Conservation (phyloP, 2,329 filamentous ascomycete genomes). For the Leptographium wingfieldii region DNA sequence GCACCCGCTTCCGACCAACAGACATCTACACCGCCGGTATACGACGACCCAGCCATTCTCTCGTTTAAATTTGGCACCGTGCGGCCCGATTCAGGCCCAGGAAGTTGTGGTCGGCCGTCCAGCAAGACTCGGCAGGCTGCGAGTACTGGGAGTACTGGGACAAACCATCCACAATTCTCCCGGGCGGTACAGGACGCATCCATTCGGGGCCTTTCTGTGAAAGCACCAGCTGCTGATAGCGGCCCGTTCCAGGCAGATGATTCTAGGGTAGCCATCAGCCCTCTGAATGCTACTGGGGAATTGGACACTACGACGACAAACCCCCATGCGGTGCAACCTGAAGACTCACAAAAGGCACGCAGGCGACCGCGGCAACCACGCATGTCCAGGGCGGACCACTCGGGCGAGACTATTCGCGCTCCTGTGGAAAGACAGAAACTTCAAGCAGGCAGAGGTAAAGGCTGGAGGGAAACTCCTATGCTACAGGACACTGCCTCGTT, state of each 20-base stretch:
- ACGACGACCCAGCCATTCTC: conserved; percentile 12
- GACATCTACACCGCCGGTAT: conserved; percentile 7
- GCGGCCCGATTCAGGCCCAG: not conserved
- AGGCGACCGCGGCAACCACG: conserved; percentile 20
- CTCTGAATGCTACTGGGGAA: not conserved
- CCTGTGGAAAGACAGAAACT: conserved; percentile 11
- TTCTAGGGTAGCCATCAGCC: not conserved
- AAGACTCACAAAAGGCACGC: not conserved
- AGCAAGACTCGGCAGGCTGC: not conserved
- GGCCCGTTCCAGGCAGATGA: not conserved
- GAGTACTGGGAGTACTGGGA: not conserved
- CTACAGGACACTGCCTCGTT: conserved; percentile 48
- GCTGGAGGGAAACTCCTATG: conserved; percentile 48
- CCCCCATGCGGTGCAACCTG: not conserved
- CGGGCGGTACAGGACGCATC: not conserved
- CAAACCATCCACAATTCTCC: not conserved
- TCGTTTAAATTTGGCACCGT: conserved; percentile 6
- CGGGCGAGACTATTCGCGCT: conserved; percentile 16
- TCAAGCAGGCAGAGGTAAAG: conserved; percentile 30
- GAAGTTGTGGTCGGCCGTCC: not conserved
- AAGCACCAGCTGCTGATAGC: not conserved
- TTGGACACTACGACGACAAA: not conserved
- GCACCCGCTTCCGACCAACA: not conserved
- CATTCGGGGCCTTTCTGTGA: not conserved
- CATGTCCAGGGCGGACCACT: conserved; percentile 13